These are phyloP conservation scores for Aspergillus fumigatiaffinis DNA, from an alignment of 2,329 filamentous ascomycete genomes.

Conservation along the genomic window DNA sequence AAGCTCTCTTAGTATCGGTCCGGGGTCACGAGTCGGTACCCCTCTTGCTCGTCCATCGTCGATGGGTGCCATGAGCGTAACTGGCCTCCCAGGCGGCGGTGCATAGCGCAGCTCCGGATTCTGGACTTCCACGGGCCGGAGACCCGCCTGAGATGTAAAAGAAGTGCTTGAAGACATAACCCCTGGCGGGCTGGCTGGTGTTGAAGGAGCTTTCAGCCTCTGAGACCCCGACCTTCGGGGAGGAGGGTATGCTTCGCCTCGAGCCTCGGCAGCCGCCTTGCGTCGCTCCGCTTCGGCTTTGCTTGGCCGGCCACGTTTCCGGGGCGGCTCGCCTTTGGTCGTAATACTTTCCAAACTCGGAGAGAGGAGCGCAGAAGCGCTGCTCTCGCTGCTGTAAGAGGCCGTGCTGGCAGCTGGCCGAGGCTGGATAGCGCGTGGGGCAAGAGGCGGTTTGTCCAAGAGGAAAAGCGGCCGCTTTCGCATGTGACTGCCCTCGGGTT, in stretches of 20 bases:
- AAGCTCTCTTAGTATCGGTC: slow-evolving; percentile 23
- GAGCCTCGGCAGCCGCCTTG: slow-evolving; percentile 34
- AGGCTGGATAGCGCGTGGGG: slow-evolving; percentile 40
- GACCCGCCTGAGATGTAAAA: slow-evolving; percentile 16
- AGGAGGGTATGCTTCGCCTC: slow-evolving; percentile 38
- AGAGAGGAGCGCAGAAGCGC: slow-evolving; percentile 31
- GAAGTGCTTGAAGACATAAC: slow-evolving; percentile 16
- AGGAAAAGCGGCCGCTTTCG: slow-evolving; percentile 31
- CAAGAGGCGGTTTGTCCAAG: slow-evolving; percentile 25
- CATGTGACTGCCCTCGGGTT: slow-evolving; percentile 22
- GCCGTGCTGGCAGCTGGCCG: slow-evolving; percentile 31
- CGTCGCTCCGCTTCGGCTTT: slow-evolving; percentile 41
- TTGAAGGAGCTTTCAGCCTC: slow-evolving; percentile 26
- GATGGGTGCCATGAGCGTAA: slow-evolving; percentile 11
- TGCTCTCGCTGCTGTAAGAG: slow-evolving; percentile 32
- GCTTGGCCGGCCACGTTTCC: slow-evolving; percentile 42
- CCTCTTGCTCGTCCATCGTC: slow-evolving; percentile 19
- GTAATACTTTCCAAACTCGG: slow-evolving; percentile 26
- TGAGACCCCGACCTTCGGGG: slow-evolving; percentile 23
- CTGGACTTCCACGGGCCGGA: slow-evolving; percentile 11
- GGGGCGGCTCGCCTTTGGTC: slow-evolving; percentile 30
- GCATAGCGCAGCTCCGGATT: slow-evolving; percentile 21
- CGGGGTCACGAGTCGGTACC: slow-evolving; percentile 17
- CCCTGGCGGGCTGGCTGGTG: slow-evolving; percentile 29
- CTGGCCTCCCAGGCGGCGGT: slow-evolving; percentile 11